Percentiles rank a stretch among this genome's conserved stretches.
phyloP scores from a whole-genome alignment of 1,284 basidiomycete genomes.

The Microbotryum silenes-acaulis region DNA sequence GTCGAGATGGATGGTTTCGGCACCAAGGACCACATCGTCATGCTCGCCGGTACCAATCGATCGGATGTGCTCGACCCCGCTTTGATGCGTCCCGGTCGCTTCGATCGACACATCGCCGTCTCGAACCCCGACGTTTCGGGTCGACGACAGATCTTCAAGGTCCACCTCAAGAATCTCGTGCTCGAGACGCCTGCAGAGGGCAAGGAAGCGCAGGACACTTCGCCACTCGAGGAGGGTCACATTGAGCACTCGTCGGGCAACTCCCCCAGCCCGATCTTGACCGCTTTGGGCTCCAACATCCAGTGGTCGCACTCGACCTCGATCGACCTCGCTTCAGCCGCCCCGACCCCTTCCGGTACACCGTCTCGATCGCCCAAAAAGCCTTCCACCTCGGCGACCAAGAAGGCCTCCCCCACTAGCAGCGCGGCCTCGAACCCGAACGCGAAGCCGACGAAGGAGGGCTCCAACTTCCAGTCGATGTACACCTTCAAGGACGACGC shows the following conservation, averaged over 20 bases:
- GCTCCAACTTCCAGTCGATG: conserved; percentile 33
- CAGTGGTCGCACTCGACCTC: too few species aligned
- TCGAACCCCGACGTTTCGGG: conserved; percentile 92
- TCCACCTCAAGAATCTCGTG: conserved; percentile 79
- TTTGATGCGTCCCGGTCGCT: conserved; percentile 91
- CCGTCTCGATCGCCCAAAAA: conserved; percentile 9
- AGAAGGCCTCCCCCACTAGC: conserved; percentile 7
- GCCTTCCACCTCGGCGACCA: background rate
- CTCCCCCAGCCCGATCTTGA: conserved; percentile 2
- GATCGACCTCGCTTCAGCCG: too few species aligned
- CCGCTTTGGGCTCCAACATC: conserved; percentile 11
- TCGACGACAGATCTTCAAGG: conserved; percentile 85
- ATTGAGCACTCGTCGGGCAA: background rate
- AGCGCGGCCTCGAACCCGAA: conserved; percentile 9
- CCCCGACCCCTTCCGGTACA: conserved; percentile 8
- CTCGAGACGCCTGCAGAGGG: conserved; percentile 28
- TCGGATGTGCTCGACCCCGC: conserved; percentile 93
- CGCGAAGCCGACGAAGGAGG: conserved; percentile 8
- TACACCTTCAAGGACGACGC: conserved; percentile 29
- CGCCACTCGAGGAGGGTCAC: conserved; percentile 4
- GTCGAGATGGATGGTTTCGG: conserved; percentile 99
- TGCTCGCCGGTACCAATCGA: conserved; percentile 93
- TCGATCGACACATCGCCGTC: conserved; percentile 93
- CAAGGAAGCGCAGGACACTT: background rate
- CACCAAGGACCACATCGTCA: conserved; percentile 90